Percentiles rank a stretch among this genome's conserved stretches.
Evolutionary conservation across 2,329 filamentous ascomycete species (phyloP).

Genomic region (Fusarium palustre): DNA sequence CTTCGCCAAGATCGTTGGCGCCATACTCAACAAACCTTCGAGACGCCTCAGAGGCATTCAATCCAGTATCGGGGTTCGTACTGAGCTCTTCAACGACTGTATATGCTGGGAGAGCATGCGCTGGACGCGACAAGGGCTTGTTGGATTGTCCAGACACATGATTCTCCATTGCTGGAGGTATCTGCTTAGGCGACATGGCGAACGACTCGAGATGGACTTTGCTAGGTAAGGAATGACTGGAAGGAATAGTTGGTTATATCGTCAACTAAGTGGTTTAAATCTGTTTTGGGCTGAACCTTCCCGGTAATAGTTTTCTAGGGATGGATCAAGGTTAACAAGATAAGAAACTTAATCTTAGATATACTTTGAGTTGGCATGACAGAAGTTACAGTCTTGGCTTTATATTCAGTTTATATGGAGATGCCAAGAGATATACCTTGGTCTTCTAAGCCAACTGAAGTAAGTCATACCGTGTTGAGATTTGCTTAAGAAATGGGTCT

Average conservation of each 20-base stretch:
- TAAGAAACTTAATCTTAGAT: neutral
- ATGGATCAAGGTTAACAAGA: neutral
- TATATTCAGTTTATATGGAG: neutral
- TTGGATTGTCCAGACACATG: constrained; percentile 58
- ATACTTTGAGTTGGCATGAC: neutral
- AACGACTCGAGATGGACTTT: neutral
- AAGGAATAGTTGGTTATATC: too few relatives aligned
- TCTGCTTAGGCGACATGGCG: constrained; percentile 4
- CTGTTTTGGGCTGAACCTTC: neutral
- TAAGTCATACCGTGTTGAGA: constrained; percentile 4
- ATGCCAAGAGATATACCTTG: constrained; percentile 15
- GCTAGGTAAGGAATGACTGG: neutral
- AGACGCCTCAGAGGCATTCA: constrained; percentile 66
- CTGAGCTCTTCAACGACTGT: constrained; percentile 66
- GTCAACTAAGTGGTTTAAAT: neutral
- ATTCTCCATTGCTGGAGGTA: constrained; percentile 7
- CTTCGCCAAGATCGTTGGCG: constrained; percentile 71
- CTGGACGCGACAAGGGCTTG: constrained; percentile 67
- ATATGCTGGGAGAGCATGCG: constrained; percentile 69
- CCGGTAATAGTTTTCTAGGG: too few relatives aligned
- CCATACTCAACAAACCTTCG: constrained; percentile 68
- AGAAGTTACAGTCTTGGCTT: neutral
- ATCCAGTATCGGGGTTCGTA: constrained; percentile 67
- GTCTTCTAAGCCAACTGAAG: constrained; percentile 11
- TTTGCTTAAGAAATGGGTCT: neutral